Base-by-base conservation (phyloP, 106 monocot species). In the Apostasia shenzhenica region DNA sequence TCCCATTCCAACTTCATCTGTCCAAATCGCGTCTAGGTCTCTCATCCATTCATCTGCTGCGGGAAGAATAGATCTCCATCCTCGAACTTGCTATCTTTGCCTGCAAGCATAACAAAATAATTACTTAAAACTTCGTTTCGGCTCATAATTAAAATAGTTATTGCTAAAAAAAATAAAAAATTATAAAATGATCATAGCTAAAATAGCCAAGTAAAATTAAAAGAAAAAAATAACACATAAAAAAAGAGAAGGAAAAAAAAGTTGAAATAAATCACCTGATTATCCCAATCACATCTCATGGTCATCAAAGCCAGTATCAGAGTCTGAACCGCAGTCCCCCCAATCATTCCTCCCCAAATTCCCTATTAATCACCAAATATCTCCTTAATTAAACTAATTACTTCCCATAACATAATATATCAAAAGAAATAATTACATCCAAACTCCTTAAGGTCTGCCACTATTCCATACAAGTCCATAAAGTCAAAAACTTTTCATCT, bases 321-420 rank as follows among this genome's bases (percentile, higher is more conserved):
- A 0, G 93, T 93, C 43, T 93, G 93, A 64, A 93, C 70, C 1
- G 79, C 85, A 49, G 89, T 93, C 73, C 93, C 93, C 9, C 86
- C 77, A 26, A 93, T 89, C 93, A 93, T 89, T 42, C 93, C 93
- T 8, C 72, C 75, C 93, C 93, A 93, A 57, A 93, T 86, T 6
- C 93, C 93, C 93, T 93, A 41, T 37, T 67, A 8, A 39, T 48
- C 12, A 10, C 42, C 1, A 10, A 7, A 3, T 61, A 59, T 8
- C 41, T 52, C 6, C 4, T 52, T 52, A 52, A 52, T 52, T 52
- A 26, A 26, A 26, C 26, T 26, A 26, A 26, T 26, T 26, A 26
- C 26, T 26, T 26, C 26, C 26, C 26, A 52, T 9, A 59, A 6
- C 8, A 55, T 41, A 42, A 52, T 57, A 41, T 13, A 7, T 47